These are phyloP conservation scores for Amaranthus tricolor DNA, from an alignment of 179 eudicot genomes.

Conservation along the genomic window DNA sequence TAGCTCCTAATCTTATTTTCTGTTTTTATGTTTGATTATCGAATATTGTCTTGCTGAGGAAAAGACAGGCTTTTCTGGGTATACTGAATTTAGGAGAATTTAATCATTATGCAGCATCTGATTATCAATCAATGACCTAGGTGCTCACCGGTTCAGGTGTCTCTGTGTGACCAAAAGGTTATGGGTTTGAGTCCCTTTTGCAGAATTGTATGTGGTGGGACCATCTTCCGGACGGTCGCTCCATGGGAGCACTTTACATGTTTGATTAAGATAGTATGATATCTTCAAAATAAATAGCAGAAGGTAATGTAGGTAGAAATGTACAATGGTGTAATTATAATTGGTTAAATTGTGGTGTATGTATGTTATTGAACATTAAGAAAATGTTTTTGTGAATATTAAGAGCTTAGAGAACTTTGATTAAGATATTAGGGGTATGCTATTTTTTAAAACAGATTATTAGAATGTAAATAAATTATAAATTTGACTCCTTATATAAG, in stretches of 20 bases:
- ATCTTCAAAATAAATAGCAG: no score
- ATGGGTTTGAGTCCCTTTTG: no score
- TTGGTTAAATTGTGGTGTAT: neutral
- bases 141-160: no score
- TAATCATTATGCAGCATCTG: neutral
- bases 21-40: neutral
- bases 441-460: neutral
- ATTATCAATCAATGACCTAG: no score
- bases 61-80: neutral
- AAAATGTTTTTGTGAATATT: neutral
- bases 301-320: no score
- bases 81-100: neutral
- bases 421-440: neutral
- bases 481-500: neutral
- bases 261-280: neutral
- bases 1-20: neutral
- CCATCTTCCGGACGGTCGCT: no score
- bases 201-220: no score
- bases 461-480: neutral
- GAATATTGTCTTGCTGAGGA: neutral
- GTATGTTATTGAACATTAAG: neutral
- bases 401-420: neutral
- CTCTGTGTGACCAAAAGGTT: no score
- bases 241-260: no score
- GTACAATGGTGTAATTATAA: no score